A percentile compares a stretch with the other conserved stretches of the same genome.
Conservation (phyloP, 495 filamentous ascomycete species). For the Daldinia decipiens region DNA sequence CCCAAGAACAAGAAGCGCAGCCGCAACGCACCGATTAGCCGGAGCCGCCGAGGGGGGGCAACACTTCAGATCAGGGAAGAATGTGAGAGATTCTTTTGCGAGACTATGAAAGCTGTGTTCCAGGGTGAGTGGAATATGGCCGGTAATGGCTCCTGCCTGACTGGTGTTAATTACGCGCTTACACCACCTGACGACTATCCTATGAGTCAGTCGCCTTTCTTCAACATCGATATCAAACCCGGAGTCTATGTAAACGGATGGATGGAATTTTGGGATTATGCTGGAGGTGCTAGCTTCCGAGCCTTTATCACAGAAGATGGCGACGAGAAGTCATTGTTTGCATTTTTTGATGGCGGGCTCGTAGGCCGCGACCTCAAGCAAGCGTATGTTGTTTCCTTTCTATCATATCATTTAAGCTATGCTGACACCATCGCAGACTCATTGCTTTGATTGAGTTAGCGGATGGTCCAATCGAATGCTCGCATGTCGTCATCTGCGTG, state of each 20-base stretch:
- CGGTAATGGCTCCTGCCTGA: slow-evolving; percentile 76
- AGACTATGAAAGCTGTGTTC: slow-evolving; percentile 89
- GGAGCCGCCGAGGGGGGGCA: slow-evolving; percentile 81
- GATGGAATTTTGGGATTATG: slow-evolving; percentile 92
- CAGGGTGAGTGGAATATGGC: slow-evolving; percentile 88
- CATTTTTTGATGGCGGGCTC: slow-evolving; percentile 81
- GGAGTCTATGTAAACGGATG: slow-evolving; percentile 55
- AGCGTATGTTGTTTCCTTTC: slow-evolving; percentile 70
- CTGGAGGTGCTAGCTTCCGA: slow-evolving; percentile 80
- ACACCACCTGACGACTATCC: slow-evolving; percentile 58
- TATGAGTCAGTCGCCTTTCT: slow-evolving; percentile 34
- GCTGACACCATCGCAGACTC: slow-evolving; percentile 63
- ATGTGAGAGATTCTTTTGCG: slow-evolving; percentile 99
- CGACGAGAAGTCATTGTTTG: slow-evolving; percentile 79
- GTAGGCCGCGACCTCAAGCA: slow-evolving; percentile 82
- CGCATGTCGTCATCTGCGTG: slow-evolving; percentile 81
- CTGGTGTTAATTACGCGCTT: slow-evolving; percentile 67
- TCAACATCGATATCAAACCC: slow-evolving; percentile 20
- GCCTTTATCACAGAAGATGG: slow-evolving; percentile 77
- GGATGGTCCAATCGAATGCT: slow-evolving; percentile 74
- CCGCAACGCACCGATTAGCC: slow-evolving; percentile 51
- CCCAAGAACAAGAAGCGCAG: slow-evolving; percentile 57
- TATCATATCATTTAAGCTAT: slow-evolving; percentile 5
- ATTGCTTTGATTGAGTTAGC: slow-evolving; percentile 93
- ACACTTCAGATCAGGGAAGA: slow-evolving; percentile 95